Base-by-base conservation (phyloP, 163 green algal genomes). In the Smithsoniella earleae region DNA sequence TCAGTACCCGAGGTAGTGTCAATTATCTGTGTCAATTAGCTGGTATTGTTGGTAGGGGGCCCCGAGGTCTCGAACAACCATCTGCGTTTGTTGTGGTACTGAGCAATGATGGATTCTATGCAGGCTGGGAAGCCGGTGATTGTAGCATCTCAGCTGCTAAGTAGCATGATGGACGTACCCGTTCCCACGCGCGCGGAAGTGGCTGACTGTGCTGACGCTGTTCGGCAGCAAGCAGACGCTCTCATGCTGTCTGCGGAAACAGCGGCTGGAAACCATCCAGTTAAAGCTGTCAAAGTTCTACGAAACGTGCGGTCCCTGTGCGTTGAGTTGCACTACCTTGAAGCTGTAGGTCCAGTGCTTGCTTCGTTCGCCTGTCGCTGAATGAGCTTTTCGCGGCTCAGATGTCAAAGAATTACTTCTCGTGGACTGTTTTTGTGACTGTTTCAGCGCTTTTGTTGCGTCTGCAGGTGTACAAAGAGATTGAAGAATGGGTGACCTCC, bases 241-340 rank as follows among this genome's bases (percentile, higher is more conserved):
- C 83, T 95, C 3, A 91, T 93, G 88, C 81, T 95, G 43, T 89
- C 79, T 62, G 87, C 85, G n/a, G 89, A 95, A 81, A 87, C 82
- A 4, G 89, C 89, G 2, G 82, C 81, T 13, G 89, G 89, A 2
- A 44, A 62, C 0, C 89, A 89, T 69, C 85, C 85, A 1, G 76
- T 84, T 2, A 92, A 91, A 77, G 76, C 78, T 20, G 46, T 95
- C 38, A 84, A 83, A 37, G 86, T 88, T 65, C 79, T 92, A 64
- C 78, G 85, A 2, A 69, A 49, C 0, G 83, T 90, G 36, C 80
- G 85, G 31, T 81, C 78, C 0, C 77, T 82, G n/a, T n/a, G n/a
- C n/a, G n/a, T n/a, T n/a, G n/a, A 2, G 84, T 89, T 34, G 88
- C 92, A 76, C 80, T 86, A 46, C 91, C 86, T 86, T 82, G 66